phyloP scores from a whole-genome alignment of 768 basidiomycete species.

The Rhodotorula paludigena region DNA sequence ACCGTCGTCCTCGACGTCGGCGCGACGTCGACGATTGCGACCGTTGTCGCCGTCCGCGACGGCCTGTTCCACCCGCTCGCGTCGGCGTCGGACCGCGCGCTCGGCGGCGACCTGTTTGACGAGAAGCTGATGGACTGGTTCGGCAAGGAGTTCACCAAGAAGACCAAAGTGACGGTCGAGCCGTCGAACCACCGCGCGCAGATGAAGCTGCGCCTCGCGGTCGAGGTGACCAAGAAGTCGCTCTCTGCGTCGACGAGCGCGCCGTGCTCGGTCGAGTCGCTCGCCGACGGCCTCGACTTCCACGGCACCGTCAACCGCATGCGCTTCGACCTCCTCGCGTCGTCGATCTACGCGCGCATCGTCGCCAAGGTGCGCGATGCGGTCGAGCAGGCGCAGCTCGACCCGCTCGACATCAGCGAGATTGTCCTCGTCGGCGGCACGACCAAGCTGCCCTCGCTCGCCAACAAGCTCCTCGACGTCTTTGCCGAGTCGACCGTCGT shows the following conservation, averaged over 20 bases:
- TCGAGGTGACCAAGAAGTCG: conserved; percentile 91
- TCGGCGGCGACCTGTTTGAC: conserved; percentile 71
- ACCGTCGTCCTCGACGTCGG: conserved; percentile 79
- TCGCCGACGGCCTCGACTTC: conserved; percentile 89
- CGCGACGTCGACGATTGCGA: conserved; percentile 63
- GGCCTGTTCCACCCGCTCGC: conserved; percentile 68
- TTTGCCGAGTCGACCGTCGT: conserved; percentile 48
- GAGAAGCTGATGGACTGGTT: conserved; percentile 82
- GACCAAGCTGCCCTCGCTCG: conserved; percentile 49
- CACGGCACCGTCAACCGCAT: conserved; percentile 60
- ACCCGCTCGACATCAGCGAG: conserved; percentile 50
- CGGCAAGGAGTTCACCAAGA: conserved; percentile 93
- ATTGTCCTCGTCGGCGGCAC: conserved; percentile 51
- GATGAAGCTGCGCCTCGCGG: conserved; percentile 84
- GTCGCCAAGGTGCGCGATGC: conserved; percentile 46
- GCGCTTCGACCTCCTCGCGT: conserved; percentile 51
- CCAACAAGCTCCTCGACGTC: conserved; percentile 46
- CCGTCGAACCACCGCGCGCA: conserved; percentile 73
- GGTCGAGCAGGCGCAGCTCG: conserved; percentile 46
- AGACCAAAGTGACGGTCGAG: conserved; percentile 70
- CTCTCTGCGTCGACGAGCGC: conserved; percentile 79
- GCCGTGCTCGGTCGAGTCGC: conserved; percentile 84
- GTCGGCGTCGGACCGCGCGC: conserved; percentile 48
- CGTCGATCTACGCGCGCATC: conserved; percentile 33
- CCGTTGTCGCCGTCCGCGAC: conserved; percentile 63